Evolutionary conservation across 164 flowering plant genomes (phyloP).

Genomic region (Santalum album): DNA sequence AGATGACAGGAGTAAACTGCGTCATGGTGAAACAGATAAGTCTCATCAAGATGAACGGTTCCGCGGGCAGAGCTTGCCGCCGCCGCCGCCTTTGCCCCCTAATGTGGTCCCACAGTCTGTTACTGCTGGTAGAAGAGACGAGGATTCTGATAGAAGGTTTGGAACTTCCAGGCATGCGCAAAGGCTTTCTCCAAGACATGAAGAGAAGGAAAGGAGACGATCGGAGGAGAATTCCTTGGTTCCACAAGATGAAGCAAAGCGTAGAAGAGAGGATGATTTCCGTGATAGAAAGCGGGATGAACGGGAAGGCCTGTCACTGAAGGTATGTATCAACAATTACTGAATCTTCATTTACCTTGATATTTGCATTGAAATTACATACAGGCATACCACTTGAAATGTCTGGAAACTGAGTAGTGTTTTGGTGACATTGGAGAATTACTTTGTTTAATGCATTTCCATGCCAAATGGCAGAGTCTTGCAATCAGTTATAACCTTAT

Average conservation of each 20-base stretch:
- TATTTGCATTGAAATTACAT: too few species aligned
- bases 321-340: slow-evolving; percentile 36
- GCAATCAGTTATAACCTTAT: too few species aligned
- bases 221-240: slow-evolving; percentile 68
- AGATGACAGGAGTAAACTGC: slow-evolving; percentile 58
- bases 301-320: slow-evolving; percentile 47
- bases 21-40: slow-evolving; percentile 58
- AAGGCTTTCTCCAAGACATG: slow-evolving; percentile 90
- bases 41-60: slow-evolving; percentile 67
- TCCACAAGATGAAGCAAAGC: slow-evolving; percentile 73
- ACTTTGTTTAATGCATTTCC: too few species aligned
- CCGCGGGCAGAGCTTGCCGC: slow-evolving; percentile 88
- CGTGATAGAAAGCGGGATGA: slow-evolving; percentile 92
- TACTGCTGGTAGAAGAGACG: slow-evolving; percentile 64
- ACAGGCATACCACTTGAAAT: too few species aligned
- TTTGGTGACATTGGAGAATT: too few species aligned
- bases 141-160: slow-evolving; percentile 75
- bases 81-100: slow-evolving; percentile 91
- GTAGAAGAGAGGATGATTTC: slow-evolving; percentile 85
- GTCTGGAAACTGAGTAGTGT: too few species aligned
- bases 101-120: slow-evolving; percentile 77
- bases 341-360: too few species aligned
- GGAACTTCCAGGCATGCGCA: slow-evolving; percentile 63
- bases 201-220: slow-evolving; percentile 80
- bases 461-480: too few species aligned